Base-by-base conservation (phyloP, 2,329 filamentous ascomycete genomes). In the Polytolypa hystricis region DNA sequence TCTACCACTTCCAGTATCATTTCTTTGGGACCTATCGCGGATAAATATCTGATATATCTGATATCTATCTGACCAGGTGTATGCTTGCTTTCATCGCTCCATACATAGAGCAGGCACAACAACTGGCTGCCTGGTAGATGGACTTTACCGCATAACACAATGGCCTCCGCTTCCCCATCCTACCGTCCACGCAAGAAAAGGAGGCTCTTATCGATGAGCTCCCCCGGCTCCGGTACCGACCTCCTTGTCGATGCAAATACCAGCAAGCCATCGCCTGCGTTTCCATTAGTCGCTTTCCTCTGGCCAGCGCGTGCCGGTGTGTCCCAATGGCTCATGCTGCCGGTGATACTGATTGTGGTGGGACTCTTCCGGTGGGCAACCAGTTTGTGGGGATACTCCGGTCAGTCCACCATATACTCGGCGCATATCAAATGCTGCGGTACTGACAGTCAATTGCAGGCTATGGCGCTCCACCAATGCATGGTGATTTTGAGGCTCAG, bases 401-500 rank as follows among this genome's bases (percentile, higher is more conserved):
- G 84, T 86, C 60, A 37, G 65, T 50, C 4, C 9, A 18, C n/a
- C n/a, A n/a, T n/a, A n/a, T n/a, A n/a, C n/a, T n/a, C n/a, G n/a
- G n/a, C n/a, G n/a, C n/a, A n/a, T n/a, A n/a, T n/a, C n/a, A n/a
- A n/a, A 30, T 19, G 30, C 25, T 26, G 18, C 18, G 19, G 14
- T 21, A 14, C 31, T 39, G 28, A 34, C 23, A 6, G 10, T 5
- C 10, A 36, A 37, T 51, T 20, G 45, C 30, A 86, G 83, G 89
- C 38, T 83, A 80, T 52, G 68, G 80, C 41, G 76, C 74, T 42
- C 87, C 87, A 23, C 91, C 91, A 4, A 86, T 95, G 77, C 83
- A 87, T 54, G 91, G 91, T 47, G 91, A 98, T 61, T 98, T 94
- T 62, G 91, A 98, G 66, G 91, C 93, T 3, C 91, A 98, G 60